Evolutionary conservation across 148 eudicot genomes (phyloP), one percentile per base, ranked within the genome.

Genomic region (Chenopodium album): DNA sequence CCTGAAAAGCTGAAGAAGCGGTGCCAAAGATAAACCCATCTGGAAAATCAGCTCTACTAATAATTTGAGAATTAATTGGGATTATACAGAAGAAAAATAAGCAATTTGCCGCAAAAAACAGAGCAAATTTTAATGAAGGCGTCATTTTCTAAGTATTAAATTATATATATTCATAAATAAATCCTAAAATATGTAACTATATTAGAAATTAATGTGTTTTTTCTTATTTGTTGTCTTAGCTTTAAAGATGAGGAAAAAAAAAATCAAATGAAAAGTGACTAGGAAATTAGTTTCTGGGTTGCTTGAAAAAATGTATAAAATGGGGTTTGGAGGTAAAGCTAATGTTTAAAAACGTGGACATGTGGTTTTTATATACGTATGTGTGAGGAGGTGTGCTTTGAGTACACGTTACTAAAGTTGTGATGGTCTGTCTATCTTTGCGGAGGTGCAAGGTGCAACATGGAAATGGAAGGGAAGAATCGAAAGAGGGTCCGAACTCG

Each of bases 1-100:
- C 99, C 98, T 95, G 99, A 68, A 73, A 94, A 79, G 99, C 99
- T 34, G 99, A 95, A 82, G 99, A 93, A 81, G 98, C 99, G 60
- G 98, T 95, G 60, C 99, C 99, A 52, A 95, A 95, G 64, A 86
- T 83, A 82, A 95, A 95, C 59, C 90, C 97, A 73, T 88, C 48
- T 41, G 97, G 97, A 76, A 95, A 95, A 89, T 91, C 89, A 22
- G 65, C 77, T 84, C 94, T 74, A 89, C 88, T 83, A 31, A 73
- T 73, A n/a, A 89, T 85, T 13, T 80, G 59, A 56, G 73, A 74
- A 9, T 10, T 4, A 46, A 37, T 63, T 46, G 75, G 29, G 23
- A 47, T 32, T 47, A 0, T 29, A 37, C 63, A 84, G 46, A 76
- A 52, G 2, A 67, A 32, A 14, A 80, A 41, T 19, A 67, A 75